A percentile compares a stretch with the other conserved stretches of the same genome.
phyloP scores from a whole-genome alignment of 495 filamentous ascomycete genomes.

The Achaetomiella virescens region DNA sequence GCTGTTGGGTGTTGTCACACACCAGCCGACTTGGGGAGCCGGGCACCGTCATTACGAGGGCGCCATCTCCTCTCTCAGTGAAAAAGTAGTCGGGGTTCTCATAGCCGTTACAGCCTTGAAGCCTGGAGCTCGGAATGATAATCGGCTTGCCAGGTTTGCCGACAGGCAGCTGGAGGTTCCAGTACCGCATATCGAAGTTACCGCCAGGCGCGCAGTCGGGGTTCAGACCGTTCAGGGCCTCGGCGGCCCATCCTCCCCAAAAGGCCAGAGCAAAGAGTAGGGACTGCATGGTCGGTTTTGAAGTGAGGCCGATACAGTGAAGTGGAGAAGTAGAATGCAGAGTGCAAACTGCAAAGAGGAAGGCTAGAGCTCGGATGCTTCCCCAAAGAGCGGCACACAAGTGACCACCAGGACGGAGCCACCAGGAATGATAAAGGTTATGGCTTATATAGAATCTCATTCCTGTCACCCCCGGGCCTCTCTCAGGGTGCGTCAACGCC shows the following conservation, averaged over 20 bases:
- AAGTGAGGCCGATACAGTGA: background rate
- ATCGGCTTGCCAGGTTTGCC: conserved; percentile 23
- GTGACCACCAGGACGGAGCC: no score
- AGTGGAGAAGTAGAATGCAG: no score
- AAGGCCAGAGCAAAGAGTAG: background rate
- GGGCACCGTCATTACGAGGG: conserved; percentile 33
- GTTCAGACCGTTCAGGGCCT: conserved; percentile 3
- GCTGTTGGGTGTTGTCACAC: conserved; percentile 33
- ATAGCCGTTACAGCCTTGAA: conserved; percentile 32
- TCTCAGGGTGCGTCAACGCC: no score
- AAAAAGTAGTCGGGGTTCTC: conserved; percentile 32
- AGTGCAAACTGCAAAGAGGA: no score
- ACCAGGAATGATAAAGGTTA: no score
- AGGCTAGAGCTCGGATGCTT: no score
- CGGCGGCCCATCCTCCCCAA: no score
- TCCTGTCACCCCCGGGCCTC: no score
- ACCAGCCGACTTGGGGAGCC: conserved; percentile 24
- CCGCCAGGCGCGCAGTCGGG: conserved; percentile 33
- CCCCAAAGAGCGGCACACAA: no score
- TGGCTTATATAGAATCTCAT: no score
- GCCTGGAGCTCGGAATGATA: conserved; percentile 21
- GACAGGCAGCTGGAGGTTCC: conserved; percentile 35
- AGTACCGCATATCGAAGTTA: conserved; percentile 32
- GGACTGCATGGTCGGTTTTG: background rate
- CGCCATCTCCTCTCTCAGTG: conserved; percentile 27